Percentiles rank a stretch among this genome's conserved stretches.
These are phyloP conservation scores for Penicillium turbatum DNA, from an alignment of 495 filamentous ascomycete species.

Conservation along the genomic window DNA sequence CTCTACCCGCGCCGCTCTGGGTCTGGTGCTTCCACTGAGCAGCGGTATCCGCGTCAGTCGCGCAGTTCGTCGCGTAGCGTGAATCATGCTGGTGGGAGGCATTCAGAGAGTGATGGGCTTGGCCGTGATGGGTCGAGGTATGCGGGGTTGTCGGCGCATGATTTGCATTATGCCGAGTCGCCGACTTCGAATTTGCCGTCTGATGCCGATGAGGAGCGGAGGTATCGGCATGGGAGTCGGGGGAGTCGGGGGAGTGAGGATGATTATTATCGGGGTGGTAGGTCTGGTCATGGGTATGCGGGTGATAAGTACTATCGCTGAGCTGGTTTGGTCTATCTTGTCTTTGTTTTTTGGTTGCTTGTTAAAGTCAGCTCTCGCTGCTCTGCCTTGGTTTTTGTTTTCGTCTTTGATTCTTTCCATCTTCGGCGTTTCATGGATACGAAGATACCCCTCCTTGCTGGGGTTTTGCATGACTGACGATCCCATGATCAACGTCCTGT, in stretches of 20 bases:
- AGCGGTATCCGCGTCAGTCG: constrained; percentile 20
- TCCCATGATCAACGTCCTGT: constrained; percentile 11
- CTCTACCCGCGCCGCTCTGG: constrained; percentile 25
- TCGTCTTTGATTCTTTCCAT: constrained; percentile 3
- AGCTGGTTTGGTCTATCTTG: constrained; percentile 5
- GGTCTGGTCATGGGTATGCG: constrained; percentile 9
- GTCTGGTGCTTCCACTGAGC: constrained; percentile 16
- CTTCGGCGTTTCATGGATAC: constrained; percentile 22
- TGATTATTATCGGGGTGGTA: constrained; percentile 40
- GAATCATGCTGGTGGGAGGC: constrained; percentile 19
- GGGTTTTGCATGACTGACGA: constrained; percentile 19
- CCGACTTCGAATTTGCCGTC: constrained; percentile 17
- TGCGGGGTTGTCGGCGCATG: constrained; percentile 20
- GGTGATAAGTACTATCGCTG: constrained; percentile 25
- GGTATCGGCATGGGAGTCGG: constrained; percentile 28
- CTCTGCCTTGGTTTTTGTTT: background rate
- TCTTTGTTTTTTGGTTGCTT: background rate
- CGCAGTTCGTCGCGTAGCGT: constrained; percentile 37
- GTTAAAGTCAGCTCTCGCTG: background rate
- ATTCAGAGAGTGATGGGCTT: constrained; percentile 40
- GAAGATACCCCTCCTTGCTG: constrained; percentile 23
- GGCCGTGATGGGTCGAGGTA: constrained; percentile 23
- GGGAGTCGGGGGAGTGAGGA: constrained; percentile 32
- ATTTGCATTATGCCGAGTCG: constrained; percentile 28
- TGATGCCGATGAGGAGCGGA: constrained; percentile 27